Evolutionary conservation across 768 basidiomycete species (phyloP).

Genomic region (Calvatia gigantea): DNA sequence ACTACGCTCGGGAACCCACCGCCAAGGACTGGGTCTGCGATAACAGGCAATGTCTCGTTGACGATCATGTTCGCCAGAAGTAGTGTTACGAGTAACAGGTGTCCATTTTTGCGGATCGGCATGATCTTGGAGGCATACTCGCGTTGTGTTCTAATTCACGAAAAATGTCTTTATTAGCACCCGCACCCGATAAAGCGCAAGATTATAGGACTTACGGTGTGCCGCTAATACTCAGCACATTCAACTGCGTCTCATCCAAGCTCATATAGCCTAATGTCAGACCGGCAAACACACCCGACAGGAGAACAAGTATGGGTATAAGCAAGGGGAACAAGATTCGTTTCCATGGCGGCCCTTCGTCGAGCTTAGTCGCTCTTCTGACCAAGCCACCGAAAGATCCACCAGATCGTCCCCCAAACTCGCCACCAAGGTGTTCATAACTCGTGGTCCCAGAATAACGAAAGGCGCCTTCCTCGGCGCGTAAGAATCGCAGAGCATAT

Average conservation of each 20-base stretch:
- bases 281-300: slow-evolving; percentile 88
- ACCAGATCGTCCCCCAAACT: not conserved
- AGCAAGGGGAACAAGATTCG: slow-evolving; percentile 46
- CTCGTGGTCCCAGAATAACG: not conserved
- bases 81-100: slow-evolving; percentile 78
- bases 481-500: slow-evolving; percentile 40
- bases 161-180: not conserved
- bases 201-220: slow-evolving; percentile 64
- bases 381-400: not conserved
- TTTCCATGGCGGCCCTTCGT: slow-evolving; percentile 25
- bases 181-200: not conserved
- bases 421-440: not conserved
- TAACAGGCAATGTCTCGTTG: slow-evolving; percentile 84
- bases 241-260: slow-evolving; percentile 88
- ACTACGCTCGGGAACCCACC: slow-evolving; percentile 77
- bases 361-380: slow-evolving; percentile 25
- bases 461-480: slow-evolving; percentile 14
- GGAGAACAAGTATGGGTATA: slow-evolving; percentile 79
- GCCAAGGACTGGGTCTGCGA: slow-evolving; percentile 75
- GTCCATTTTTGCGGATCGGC: slow-evolving; percentile 82
- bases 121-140: slow-evolving; percentile 80
- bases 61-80: slow-evolving; percentile 90
- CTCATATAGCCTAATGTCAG: slow-evolving; percentile 92
- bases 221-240: slow-evolving; percentile 82
- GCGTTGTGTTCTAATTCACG: slow-evolving; percentile 74